Conservation (phyloP, 139 green algal genomes). For the Chlorella sp. region DNA sequence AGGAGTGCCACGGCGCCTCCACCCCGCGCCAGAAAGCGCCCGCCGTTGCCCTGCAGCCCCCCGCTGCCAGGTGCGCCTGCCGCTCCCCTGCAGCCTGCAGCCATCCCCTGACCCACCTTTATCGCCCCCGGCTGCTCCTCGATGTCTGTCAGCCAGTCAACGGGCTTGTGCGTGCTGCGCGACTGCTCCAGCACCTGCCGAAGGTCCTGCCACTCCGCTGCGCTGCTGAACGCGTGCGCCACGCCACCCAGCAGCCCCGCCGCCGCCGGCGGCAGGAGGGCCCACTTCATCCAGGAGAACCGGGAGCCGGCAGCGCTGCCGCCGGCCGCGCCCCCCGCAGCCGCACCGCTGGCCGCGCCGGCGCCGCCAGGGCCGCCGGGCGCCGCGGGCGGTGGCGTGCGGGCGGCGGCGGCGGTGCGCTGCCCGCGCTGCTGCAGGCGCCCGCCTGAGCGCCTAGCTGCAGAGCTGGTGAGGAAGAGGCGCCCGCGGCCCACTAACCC, state of each 20-base stretch:
- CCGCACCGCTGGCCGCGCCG: no score
- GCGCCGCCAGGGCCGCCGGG: no score
- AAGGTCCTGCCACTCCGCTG: background rate
- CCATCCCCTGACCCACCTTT: background rate
- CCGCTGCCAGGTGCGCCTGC: background rate
- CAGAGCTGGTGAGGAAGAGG: no score
- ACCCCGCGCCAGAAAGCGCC: background rate
- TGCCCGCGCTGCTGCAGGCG: no score
- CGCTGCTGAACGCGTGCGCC: background rate
- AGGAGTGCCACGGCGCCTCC: background rate
- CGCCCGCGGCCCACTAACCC: no score
- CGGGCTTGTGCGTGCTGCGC: background rate
- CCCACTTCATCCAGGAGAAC: conserved; percentile 3
- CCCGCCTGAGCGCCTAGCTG: no score
- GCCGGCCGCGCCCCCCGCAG: no score
- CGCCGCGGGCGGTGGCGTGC: no score
- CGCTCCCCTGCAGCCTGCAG: background rate
- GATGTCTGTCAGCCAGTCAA: background rate
- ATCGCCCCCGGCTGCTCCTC: background rate
- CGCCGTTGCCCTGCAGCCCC: background rate
- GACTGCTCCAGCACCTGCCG: background rate
- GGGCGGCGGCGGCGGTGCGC: no score
- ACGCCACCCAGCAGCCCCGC: conserved; percentile 15
- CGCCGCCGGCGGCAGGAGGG: background rate
- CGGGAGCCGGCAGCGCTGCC: background rate